phyloP scores from a whole-genome alignment of 75 land plant species.

The Pseudotsuga menziesii region DNA sequence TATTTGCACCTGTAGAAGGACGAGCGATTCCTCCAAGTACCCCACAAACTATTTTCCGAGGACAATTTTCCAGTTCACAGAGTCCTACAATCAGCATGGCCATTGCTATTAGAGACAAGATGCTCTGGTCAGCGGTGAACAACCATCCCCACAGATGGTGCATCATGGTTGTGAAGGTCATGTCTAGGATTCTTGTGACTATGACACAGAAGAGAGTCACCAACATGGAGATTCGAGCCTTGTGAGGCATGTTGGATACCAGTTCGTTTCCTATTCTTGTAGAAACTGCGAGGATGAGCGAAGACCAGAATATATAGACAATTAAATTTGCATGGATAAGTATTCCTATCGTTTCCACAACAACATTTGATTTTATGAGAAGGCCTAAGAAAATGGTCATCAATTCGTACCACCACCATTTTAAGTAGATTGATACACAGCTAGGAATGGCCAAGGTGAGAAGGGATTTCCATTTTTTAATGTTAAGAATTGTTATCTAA shows the following conservation, averaged over 20 bases:
- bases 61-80: conserved; percentile 77
- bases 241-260: conserved; percentile 48
- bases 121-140: conserved; percentile 41
- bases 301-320: conserved; percentile 60
- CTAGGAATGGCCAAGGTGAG: conserved; percentile 57
- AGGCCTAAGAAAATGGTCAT: conserved; percentile 74
- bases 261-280: conserved; percentile 74
- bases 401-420: conserved; percentile 89
- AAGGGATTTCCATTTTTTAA: conserved; percentile 54
- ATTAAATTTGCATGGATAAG: conserved; percentile 69
- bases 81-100: conserved; percentile 69
- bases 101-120: conserved; percentile 40
- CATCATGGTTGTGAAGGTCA: conserved; percentile 44
- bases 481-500: no score
- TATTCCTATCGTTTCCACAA: conserved; percentile 69
- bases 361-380: no score
- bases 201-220: conserved; percentile 33
- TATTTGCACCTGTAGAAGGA: conserved; percentile 51
- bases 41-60: conserved; percentile 72
- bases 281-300: conserved; percentile 60
- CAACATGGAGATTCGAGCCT: conserved; percentile 22
- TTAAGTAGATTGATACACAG: conserved; percentile 66
- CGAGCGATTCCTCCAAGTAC: conserved; percentile 62
- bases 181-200: conserved; percentile 35
- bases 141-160: conserved; percentile 46